Conservation (phyloP, 2,329 filamentous ascomycete genomes). For the Rhinocladiella mackenziei region DNA sequence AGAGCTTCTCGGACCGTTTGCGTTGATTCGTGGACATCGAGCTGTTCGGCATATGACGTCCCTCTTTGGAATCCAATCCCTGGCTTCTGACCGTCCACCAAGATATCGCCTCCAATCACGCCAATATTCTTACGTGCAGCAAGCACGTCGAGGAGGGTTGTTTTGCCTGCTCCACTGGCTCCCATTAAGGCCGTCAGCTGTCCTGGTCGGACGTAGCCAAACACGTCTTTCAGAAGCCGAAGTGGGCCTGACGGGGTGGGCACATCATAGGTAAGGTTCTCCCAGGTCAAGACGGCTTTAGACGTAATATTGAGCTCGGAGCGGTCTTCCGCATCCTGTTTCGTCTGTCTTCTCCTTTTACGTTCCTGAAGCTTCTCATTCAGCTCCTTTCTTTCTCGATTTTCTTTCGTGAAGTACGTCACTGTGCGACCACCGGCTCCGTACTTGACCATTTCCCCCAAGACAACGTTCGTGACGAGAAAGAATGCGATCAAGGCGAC, state of each 20-base stretch:
- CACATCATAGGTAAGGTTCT: constrained; percentile 49
- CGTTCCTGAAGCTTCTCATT: constrained; percentile 40
- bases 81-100: constrained; percentile 57
- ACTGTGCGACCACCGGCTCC: constrained; percentile 41
- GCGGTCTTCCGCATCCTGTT: constrained; percentile 36
- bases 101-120: constrained; percentile 58
- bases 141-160: constrained; percentile 75
- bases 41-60: constrained; percentile 62
- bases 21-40: constrained; percentile 61
- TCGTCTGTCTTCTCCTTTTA: constrained; percentile 37
- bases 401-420: constrained; percentile 42
- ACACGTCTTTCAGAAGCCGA: constrained; percentile 45
- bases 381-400: constrained; percentile 37
- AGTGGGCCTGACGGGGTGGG: constrained; percentile 46
- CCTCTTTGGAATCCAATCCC: constrained; percentile 61
- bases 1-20: constrained; percentile 63
- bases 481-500: constrained; percentile 37
- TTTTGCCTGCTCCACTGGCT: constrained; percentile 71
- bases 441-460: constrained; percentile 40
- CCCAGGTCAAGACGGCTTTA: constrained; percentile 55
- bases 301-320: constrained; percentile 51
- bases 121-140: constrained; percentile 62
- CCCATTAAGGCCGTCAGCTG: constrained; percentile 51
- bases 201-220: constrained; percentile 49
- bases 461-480: constrained; percentile 37